Evolutionary conservation across 768 basidiomycete genomes (phyloP), one percentile per base, ranked within the genome.

Genomic region (Phanerodontia chrysosporium): DNA sequence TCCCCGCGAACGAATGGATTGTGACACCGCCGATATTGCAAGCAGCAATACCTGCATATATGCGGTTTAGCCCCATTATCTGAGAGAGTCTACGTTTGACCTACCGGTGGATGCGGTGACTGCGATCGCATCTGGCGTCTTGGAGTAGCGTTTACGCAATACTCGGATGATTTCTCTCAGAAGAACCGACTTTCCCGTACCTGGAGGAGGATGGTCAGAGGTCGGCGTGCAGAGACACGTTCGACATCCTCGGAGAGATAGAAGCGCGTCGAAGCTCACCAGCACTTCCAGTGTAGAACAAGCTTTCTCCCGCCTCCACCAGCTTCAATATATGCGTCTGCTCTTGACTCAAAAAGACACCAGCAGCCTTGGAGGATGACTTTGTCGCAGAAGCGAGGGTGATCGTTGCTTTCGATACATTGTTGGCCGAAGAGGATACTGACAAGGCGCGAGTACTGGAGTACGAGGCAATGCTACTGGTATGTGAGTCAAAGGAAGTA

Each of bases 231-330:
- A 36, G 36, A 57, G 60, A 57, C 53, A n/a, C 39, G 49, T 32
- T 35, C 18, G 62, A 57, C 45, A 49, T 53, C 29, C 28, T 45
- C 22, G 42, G 36, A 28, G 58, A 35, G 39, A 42, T 4, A 9
- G 8, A 42, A 42, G 9, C 3, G 39, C 14, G 18, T 12, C 14
- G 24, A 32, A 45, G 49, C 86, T 63, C 62, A 97, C 95, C 96
- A 59, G 97, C 97, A 76, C 91, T 93, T 27, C 97, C 97, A 1
- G 96, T 99, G 72, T 98, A 99, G 68, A 99, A 99, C 29, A 98
- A 67, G 66, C 86, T 96, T 48, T 85, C 72, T 2, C 84, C 85
- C 13, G 83, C 76, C 32, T 86, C 76, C 1, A 95, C 95, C 35
- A 97, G 77, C 58, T 82, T 80, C 60, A 97, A 75, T 49, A 99